Conservation (phyloP, 768 basidiomycete genomes). For the Tricholoma furcatifolium region DNA sequence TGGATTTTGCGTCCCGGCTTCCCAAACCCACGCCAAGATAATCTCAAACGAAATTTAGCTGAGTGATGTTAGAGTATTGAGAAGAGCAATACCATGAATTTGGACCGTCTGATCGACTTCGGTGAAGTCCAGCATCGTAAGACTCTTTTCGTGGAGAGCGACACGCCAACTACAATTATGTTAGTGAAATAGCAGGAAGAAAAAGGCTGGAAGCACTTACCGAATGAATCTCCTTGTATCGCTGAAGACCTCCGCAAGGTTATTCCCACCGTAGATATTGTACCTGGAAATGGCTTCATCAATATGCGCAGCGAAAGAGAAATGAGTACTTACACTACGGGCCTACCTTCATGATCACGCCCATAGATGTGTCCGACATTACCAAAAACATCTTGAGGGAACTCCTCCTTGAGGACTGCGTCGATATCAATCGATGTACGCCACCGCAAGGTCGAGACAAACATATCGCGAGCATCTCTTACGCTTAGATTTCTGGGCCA, state of each 20-base stretch:
- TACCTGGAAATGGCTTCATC: conserved; percentile 45
- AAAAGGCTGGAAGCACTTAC: conserved; percentile 31
- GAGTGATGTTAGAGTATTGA: not conserved
- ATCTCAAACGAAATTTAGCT: conserved; percentile 39
- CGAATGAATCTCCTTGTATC: conserved; percentile 76
- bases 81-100: conserved; percentile 54
- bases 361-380: conserved; percentile 64
- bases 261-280: conserved; percentile 74
- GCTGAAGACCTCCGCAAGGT: conserved; percentile 71
- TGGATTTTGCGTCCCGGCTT: conserved; percentile 70
- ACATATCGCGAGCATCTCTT: conserved; percentile 58
- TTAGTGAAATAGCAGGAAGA: not conserved
- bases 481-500: conserved; percentile 48
- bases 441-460: conserved; percentile 71
- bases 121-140: conserved; percentile 65
- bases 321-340: conserved; percentile 57
- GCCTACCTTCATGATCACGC: conserved; percentile 67
- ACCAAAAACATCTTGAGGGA: conserved; percentile 63
- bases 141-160: conserved; percentile 69
- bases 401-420: conserved; percentile 56
- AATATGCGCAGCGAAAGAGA: not conserved
- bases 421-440: conserved; percentile 64
- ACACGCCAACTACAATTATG: conserved; percentile 65
- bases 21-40: conserved; percentile 71
- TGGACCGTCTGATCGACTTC: conserved; percentile 73